These are phyloP conservation scores for Penicillium sp. DNA, from an alignment of 2,329 filamentous ascomycete species.

Conservation along the genomic window DNA sequence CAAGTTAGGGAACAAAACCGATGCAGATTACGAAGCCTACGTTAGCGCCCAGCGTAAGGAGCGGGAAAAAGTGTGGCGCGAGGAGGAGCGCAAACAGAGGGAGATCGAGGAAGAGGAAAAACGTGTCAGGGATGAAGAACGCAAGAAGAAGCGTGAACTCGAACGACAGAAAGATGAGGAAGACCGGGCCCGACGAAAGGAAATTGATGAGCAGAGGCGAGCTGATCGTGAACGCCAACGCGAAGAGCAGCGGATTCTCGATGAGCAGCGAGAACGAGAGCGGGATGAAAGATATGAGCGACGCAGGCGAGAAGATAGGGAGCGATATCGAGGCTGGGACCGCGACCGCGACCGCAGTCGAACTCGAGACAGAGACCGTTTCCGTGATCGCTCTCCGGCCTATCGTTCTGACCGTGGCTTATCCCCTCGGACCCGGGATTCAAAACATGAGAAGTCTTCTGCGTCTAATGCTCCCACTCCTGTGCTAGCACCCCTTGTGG, in stretches of 20 bases:
- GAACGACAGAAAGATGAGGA: constrained; percentile 39
- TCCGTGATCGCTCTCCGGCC: constrained; percentile 27
- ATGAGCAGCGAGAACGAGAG: constrained; percentile 47
- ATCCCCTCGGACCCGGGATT: constrained; percentile 26
- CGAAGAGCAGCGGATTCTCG: constrained; percentile 46
- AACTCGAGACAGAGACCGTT: constrained; percentile 28
- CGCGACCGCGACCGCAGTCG: constrained; percentile 32
- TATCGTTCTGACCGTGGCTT: constrained; percentile 27
- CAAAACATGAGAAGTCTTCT: constrained; percentile 26
- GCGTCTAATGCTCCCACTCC: constrained; percentile 30
- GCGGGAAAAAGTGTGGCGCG: constrained; percentile 44
- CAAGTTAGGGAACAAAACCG: constrained; percentile 48
- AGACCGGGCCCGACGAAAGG: constrained; percentile 43
- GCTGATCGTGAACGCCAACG: constrained; percentile 44
- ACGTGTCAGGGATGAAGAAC: constrained; percentile 36
- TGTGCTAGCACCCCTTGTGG: constrained; percentile 31
- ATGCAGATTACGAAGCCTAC: constrained; percentile 51
- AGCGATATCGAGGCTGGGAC: constrained; percentile 37
- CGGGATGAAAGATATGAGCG: constrained; percentile 42
- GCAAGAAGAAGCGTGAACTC: constrained; percentile 36
- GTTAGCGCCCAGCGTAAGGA: constrained; percentile 46
- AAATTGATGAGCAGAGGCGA: constrained; percentile 42
- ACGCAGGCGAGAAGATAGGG: constrained; percentile 39
- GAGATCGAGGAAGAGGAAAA: constrained; percentile 42
- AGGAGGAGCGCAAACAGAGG: constrained; percentile 44